Evolutionary conservation across 2,329 filamentous ascomycete genomes (phyloP).

Genomic region (Clonostachys solani): DNA sequence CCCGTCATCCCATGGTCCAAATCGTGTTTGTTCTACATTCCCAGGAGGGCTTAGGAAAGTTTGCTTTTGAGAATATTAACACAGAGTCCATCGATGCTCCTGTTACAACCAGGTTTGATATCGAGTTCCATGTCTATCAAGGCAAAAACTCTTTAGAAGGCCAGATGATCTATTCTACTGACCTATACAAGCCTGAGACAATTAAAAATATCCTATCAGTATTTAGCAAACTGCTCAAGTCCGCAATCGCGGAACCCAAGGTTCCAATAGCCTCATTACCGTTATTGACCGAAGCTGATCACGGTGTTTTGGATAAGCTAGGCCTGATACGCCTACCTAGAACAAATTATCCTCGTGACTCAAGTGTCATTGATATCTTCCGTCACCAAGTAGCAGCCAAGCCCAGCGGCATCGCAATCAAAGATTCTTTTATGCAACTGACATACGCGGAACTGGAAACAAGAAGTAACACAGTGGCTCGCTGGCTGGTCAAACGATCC

Average conservation of each 20-base stretch:
- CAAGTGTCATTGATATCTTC: slow-evolving; percentile 15
- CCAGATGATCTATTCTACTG: slow-evolving; percentile 8
- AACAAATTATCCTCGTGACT: slow-evolving; percentile 9
- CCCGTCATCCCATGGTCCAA: slow-evolving; percentile 10
- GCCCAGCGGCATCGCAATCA: slow-evolving; percentile 10
- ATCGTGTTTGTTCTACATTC: slow-evolving; percentile 12
- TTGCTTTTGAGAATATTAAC: slow-evolving; percentile 9
- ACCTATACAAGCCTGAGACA: slow-evolving; percentile 11
- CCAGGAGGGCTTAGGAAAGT: slow-evolving; percentile 9
- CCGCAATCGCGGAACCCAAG: slow-evolving; percentile 6
- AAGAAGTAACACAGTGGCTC: slow-evolving; percentile 7
- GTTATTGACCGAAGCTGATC: neutral
- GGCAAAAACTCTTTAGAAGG: slow-evolving; percentile 6
- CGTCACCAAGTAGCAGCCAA: slow-evolving; percentile 6
- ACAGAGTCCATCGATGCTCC: slow-evolving; percentile 1
- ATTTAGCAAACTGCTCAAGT: slow-evolving; percentile 5
- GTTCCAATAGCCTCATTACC: neutral
- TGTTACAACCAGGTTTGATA: slow-evolving; percentile 10
- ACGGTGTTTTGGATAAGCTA: slow-evolving; percentile 2
- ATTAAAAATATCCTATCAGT: slow-evolving; percentile 10
- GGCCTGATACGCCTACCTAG: slow-evolving; percentile 8
- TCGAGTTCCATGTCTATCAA: slow-evolving; percentile 17
- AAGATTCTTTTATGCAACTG: slow-evolving; percentile 5
- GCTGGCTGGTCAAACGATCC: slow-evolving; percentile 5
- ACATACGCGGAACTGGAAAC: slow-evolving; percentile 12